These are phyloP conservation scores for Periconia sp. DNA, from an alignment of 2,329 filamentous ascomycete genomes.

Conservation along the genomic window DNA sequence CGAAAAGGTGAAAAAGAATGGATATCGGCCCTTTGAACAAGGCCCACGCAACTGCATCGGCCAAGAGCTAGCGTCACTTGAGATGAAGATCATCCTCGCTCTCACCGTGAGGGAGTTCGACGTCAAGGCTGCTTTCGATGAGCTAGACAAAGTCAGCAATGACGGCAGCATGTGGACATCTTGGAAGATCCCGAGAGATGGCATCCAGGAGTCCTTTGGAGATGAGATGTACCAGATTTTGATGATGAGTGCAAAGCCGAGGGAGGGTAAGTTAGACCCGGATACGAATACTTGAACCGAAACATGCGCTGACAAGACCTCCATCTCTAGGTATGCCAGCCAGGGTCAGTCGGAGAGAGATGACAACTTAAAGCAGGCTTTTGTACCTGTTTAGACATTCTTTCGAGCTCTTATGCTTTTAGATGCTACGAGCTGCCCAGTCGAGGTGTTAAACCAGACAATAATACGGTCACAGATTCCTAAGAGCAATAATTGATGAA, in stretches of 20 bases:
- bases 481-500: no score
- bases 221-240: conserved; percentile 23
- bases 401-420: no score
- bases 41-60: conserved; percentile 49
- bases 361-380: no score
- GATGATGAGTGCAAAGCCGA: conserved; percentile 22
- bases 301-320: no score
- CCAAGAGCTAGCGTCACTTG: conserved; percentile 46
- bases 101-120: conserved; percentile 32
- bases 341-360: conserved; percentile 12
- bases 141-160: conserved; percentile 11
- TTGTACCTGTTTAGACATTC: no score
- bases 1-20: conserved; percentile 13
- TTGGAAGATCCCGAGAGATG: conserved; percentile 1
- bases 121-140: conserved; percentile 22
- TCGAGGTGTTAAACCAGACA: no score
- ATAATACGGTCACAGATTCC: no score
- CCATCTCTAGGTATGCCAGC: no score
- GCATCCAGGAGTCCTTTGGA: conserved; percentile 14
- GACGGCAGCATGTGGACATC: conserved; percentile 15
- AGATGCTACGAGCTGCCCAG: no score
- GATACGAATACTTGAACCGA: no score
- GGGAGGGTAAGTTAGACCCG: no score
- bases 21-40: conserved; percentile 46
- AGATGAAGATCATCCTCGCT: conserved; percentile 41